phyloP scores from a whole-genome alignment of 2,329 filamentous ascomycete genomes.

The Fusarium sterilihyphosum region DNA sequence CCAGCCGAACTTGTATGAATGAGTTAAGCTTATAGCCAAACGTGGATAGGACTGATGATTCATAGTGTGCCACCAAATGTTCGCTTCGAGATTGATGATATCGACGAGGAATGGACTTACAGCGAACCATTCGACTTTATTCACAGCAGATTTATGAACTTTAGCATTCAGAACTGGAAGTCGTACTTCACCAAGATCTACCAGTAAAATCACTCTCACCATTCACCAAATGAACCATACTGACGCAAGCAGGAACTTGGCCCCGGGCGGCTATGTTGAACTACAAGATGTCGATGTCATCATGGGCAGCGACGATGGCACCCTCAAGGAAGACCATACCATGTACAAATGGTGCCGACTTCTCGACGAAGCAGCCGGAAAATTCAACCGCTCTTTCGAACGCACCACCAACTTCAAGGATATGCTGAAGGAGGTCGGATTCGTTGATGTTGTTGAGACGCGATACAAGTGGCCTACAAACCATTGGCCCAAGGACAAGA shows the following conservation, averaged over 20 bases:
- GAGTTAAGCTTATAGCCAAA: fast-evolving
- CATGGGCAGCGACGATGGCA: constrained; percentile 27
- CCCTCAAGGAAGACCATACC: constrained; percentile 25
- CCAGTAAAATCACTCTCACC: neutral
- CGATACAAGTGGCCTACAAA: constrained; percentile 60
- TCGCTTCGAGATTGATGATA: constrained; percentile 12
- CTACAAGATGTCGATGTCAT: constrained; percentile 34
- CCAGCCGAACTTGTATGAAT: constrained; percentile 12
- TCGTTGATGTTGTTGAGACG: constrained; percentile 58
- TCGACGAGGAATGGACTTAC: constrained; percentile 20
- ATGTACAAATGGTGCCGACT: constrained; percentile 41
- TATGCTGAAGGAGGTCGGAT: constrained; percentile 59
- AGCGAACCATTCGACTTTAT: constrained; percentile 13
- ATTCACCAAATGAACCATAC: fast-evolving
- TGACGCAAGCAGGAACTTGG: constrained; percentile 7
- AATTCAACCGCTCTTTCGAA: constrained; percentile 42
- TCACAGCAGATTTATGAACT: constrained; percentile 27
- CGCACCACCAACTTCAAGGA: constrained; percentile 35
- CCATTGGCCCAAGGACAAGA: constrained; percentile 59
- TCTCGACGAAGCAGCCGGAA: constrained; percentile 42
- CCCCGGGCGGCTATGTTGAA: constrained; percentile 31
- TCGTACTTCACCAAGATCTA: constrained; percentile 9
- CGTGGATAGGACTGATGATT: neutral
- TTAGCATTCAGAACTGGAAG: constrained; percentile 21
- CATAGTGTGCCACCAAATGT: constrained; percentile 12